These are phyloP conservation scores for Zymoseptoria crescenta DNA, from an alignment of 2,329 filamentous ascomycete species.

Conservation along the genomic window DNA sequence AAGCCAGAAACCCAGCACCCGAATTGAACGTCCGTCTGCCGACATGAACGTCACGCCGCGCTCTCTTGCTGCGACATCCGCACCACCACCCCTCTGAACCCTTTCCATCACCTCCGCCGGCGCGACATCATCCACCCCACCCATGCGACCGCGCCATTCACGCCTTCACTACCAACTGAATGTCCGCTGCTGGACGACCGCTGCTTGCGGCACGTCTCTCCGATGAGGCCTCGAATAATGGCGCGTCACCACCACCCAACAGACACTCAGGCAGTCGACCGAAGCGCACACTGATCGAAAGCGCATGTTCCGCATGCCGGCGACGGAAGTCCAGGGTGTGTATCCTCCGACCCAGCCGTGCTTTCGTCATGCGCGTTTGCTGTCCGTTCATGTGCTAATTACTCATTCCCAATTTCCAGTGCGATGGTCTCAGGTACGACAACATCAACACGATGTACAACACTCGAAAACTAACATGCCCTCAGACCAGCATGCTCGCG, in stretches of 20 bases:
- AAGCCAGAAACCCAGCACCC: too few species aligned
- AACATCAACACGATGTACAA: neutral
- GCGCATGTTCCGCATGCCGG: slow-evolving; percentile 24
- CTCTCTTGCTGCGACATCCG: neutral
- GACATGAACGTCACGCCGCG: neutral
- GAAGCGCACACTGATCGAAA: slow-evolving; percentile 23
- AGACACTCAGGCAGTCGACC: slow-evolving; percentile 13
- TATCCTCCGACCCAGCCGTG: neutral
- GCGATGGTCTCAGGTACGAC: slow-evolving; percentile 22
- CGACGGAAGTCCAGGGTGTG: slow-evolving; percentile 22
- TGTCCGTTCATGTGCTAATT: slow-evolving; percentile 5
- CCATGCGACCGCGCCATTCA: neutral
- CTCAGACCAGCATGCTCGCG: slow-evolving; percentile 25
- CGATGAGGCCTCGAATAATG: slow-evolving; percentile 15
- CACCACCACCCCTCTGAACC: neutral
- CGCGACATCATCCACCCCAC: neutral
- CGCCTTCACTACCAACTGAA: slow-evolving; percentile 6
- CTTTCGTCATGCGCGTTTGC: neutral
- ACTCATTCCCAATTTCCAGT: slow-evolving; percentile 7
- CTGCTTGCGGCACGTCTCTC: slow-evolving; percentile 17
- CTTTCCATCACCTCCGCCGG: slow-evolving; percentile 24
- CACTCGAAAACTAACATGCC: neutral
- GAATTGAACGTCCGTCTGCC: neutral
- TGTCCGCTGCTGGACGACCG: slow-evolving; percentile 16
- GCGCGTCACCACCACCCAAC: slow-evolving; percentile 8